Percentiles rank a stretch among this genome's conserved stretches.
Conservation (phyloP, 2,329 filamentous ascomycete genomes). For the Parasarocladium wereldwijsianum region DNA sequence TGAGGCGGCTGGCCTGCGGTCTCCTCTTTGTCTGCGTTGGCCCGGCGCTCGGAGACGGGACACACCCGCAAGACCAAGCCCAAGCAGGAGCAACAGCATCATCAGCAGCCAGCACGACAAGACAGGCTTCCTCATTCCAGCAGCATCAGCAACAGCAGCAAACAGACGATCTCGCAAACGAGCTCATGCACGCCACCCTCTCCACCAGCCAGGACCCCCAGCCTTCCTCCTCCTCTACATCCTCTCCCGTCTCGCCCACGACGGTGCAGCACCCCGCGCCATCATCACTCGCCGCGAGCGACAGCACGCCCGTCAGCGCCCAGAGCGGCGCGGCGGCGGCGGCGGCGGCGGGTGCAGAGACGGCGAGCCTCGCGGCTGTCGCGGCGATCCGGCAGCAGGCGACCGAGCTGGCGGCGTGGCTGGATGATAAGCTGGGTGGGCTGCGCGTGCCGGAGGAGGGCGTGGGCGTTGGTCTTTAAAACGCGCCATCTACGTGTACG, state of each 20-base stretch:
- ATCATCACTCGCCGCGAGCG: conserved; percentile 14
- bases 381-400: conserved; percentile 39
- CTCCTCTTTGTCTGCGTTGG: conserved; percentile 49
- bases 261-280: conserved; percentile 4
- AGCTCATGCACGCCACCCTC: conserved; percentile 4
- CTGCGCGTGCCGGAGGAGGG: conserved; percentile 38
- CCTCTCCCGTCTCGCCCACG: too few relatives aligned
- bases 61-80: conserved; percentile 7
- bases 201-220: conserved; percentile 15
- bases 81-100: conserved; percentile 6
- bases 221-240: too few relatives aligned
- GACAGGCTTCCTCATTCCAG: too few relatives aligned
- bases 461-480: conserved; percentile 19
- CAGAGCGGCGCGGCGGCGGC: conserved; percentile 32
- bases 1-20: conserved; percentile 41
- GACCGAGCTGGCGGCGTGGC: conserved; percentile 41
- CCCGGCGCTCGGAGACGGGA: conserved; percentile 17
- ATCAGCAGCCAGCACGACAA: conserved; percentile 6
- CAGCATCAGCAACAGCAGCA: too few relatives aligned
- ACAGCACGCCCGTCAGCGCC: conserved; percentile 23
- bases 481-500: background rate
- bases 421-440: conserved; percentile 43
- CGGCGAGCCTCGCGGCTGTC: conserved; percentile 28
- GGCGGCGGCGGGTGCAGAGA: conserved; percentile 25
- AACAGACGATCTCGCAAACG: background rate